Conservation (phyloP, 108 stramenopile species). For the Bacterosira constricta region DNA sequence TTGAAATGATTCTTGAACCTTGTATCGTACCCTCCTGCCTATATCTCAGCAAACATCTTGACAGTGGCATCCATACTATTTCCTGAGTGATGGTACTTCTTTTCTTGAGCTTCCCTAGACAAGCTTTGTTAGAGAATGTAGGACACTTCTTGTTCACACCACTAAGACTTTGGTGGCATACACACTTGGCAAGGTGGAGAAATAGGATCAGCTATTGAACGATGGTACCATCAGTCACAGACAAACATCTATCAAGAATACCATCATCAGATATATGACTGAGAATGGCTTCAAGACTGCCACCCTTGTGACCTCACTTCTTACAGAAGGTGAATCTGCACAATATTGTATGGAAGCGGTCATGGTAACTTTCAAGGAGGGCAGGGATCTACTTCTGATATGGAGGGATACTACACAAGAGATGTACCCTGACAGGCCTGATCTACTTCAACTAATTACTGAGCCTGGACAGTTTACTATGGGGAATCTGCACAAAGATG, state of each 20-base stretch:
- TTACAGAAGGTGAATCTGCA: neutral
- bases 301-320: neutral
- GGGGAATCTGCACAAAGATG: slow-evolving; percentile 7
- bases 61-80: neutral
- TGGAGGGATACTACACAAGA: neutral
- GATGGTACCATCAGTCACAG: slow-evolving; percentile 2
- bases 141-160: slow-evolving; percentile 1
- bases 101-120: neutral
- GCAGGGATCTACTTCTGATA: neutral
- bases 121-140: neutral
- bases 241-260: neutral
- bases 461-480: neutral
- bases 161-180: neutral
- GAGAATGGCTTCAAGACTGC: neutral
- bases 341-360: neutral
- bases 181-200: neutral
- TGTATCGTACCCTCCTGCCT: neutral
- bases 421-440: slow-evolving; percentile 3
- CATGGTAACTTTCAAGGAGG: neutral
- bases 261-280: neutral
- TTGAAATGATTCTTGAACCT: neutral
- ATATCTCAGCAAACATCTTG: neutral
- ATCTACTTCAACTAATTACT: neutral
- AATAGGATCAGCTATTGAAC: slow-evolving; percentile 2
- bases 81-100: neutral